Percentiles rank a stretch among this genome's conserved stretches.
Evolutionary conservation across 163 green algal genomes (phyloP).

Genomic region (Volvox carteri): DNA sequence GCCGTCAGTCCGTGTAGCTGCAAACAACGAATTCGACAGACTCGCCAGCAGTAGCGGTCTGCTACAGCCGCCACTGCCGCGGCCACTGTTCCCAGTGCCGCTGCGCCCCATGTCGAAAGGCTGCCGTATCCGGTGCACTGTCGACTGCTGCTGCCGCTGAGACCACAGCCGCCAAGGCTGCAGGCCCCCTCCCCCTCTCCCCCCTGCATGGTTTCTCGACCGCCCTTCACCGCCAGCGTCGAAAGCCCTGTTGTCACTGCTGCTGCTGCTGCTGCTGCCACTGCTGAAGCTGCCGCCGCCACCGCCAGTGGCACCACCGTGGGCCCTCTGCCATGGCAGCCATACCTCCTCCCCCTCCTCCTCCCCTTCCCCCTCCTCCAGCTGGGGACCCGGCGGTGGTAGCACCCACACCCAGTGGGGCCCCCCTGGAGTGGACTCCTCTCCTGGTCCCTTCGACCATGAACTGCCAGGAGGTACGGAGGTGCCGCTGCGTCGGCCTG

Average conservation of each 20-base stretch:
- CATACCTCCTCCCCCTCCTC: no score
- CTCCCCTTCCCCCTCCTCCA: no score
- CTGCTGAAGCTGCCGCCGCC: neutral
- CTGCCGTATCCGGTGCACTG: neutral
- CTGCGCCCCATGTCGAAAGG: neutral
- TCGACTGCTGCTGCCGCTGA: neutral
- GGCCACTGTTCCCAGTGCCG: neutral
- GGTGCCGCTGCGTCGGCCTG: no score
- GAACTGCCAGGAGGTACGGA: no score
- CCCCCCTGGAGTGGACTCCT: no score
- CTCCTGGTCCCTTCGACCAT: no score
- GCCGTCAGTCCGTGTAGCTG: neutral
- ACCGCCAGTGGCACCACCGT: neutral
- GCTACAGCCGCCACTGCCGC: neutral
- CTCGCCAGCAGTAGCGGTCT: slow-evolving; percentile 30
- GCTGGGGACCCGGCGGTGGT: neutral
- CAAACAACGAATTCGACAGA: slow-evolving; percentile 25
- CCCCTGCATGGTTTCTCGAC: no score
- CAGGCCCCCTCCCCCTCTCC: no score
- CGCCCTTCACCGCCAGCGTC: no score
- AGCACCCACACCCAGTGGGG: no score
- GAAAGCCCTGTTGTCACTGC: no score
- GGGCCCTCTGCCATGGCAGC: neutral
- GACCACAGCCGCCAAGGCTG: neutral
- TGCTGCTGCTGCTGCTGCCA: neutral